Evolutionary conservation across 805 yeast species (phyloP).

Genomic region (Wickerhamomyces subpelliculosus): DNA sequence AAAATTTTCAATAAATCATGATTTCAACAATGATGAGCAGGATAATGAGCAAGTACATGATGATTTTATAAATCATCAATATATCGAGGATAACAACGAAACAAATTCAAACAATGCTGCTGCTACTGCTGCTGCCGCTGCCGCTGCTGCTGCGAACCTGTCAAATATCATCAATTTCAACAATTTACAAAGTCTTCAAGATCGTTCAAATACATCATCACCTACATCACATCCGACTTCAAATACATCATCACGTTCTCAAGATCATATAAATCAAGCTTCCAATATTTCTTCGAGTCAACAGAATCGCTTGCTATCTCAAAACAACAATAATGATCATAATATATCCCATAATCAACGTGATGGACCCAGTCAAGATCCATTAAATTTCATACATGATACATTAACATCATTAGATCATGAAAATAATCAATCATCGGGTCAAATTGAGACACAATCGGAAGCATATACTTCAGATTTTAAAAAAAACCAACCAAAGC

Average conservation of each 20-base stretch:
- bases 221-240: neutral
- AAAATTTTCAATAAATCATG: conserved; percentile 12
- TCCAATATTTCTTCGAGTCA: too few relatives aligned
- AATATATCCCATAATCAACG: too few relatives aligned
- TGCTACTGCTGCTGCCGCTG: conserved; percentile 11
- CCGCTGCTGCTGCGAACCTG: conserved; percentile 19
- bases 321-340: too few relatives aligned
- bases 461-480: neutral
- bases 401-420: neutral
- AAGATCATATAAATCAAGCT: too few relatives aligned
- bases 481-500: conserved; percentile 17
- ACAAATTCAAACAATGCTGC: conserved; percentile 1
- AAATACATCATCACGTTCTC: neutral
- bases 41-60: conserved; percentile 3
- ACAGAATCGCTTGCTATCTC: too few relatives aligned
- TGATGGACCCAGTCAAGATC: neutral
- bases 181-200: conserved; percentile 5
- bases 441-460: neutral
- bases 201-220: neutral
- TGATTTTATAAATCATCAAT: neutral
- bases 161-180: conserved; percentile 20
- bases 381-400: conserved; percentile 5
- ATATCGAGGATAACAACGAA: neutral
- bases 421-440: neutral
- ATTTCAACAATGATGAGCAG: conserved; percentile 5